Evolutionary conservation across 495 filamentous ascomycete species (phyloP).

Genomic region (Xylaria palmicola): DNA sequence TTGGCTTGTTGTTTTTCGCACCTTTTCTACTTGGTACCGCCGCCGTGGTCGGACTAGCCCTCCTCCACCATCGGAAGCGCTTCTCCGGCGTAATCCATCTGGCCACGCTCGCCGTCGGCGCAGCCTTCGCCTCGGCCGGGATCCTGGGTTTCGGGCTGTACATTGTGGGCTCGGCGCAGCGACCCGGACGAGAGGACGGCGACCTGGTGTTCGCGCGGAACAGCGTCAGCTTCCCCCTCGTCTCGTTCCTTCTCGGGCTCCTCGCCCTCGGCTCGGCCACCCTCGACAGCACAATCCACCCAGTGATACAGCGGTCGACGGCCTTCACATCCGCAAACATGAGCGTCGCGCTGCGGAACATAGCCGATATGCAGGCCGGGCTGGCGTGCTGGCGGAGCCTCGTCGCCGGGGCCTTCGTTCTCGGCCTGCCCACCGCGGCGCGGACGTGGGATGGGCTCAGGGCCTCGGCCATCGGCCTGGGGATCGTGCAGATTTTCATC

Average conservation of each 20-base stretch:
- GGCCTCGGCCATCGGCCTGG: conserved; percentile 33
- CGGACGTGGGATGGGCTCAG: conserved; percentile 35
- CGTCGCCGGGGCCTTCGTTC: conserved; percentile 38
- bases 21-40: conserved; percentile 39
- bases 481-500: conserved; percentile 34
- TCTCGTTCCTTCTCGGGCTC: conserved; percentile 41
- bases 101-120: conserved; percentile 31
- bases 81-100: conserved; percentile 33
- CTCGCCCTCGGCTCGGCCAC: conserved; percentile 35
- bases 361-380: conserved; percentile 42
- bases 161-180: conserved; percentile 35
- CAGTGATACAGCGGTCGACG: conserved; percentile 41
- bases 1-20: conserved; percentile 45
- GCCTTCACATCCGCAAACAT: conserved; percentile 43
- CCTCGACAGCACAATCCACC: conserved; percentile 34
- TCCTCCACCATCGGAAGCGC: conserved; percentile 16
- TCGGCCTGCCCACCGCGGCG: conserved; percentile 38
- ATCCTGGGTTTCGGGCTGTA: conserved; percentile 44
- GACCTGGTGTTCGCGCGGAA: conserved; percentile 25
- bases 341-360: conserved; percentile 37
- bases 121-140: conserved; percentile 38
- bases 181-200: conserved; percentile 12
- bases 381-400: conserved; percentile 33
- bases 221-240: conserved; percentile 36
- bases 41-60: conserved; percentile 25